Percentiles rank a stretch among this genome's conserved stretches.
Conservation (phyloP, 2,329 filamentous ascomycete species). For the Sporothrix euskadiensis region DNA sequence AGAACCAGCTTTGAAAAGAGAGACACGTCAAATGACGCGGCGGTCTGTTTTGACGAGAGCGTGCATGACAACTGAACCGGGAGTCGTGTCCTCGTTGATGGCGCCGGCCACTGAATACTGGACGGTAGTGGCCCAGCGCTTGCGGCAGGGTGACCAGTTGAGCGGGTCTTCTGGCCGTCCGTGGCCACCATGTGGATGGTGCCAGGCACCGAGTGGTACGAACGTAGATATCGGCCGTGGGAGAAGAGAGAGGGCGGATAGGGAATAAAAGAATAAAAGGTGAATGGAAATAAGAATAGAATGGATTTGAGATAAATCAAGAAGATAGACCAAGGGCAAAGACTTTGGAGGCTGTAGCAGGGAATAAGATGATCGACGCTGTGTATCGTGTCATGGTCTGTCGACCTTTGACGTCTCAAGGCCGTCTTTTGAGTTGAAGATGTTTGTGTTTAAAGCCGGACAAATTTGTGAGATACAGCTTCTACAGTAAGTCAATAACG, state of each 20-base stretch:
- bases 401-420: background rate
- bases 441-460: background rate
- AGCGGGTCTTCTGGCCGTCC: slow-evolving; percentile 50
- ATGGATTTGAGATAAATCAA: too few species aligned
- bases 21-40: too few species aligned
- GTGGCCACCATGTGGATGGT: slow-evolving; percentile 48
- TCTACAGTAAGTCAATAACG: too few species aligned
- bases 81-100: slow-evolving; percentile 46
- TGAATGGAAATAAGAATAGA: too few species aligned
- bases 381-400: background rate
- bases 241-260: background rate
- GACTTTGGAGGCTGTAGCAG: too few species aligned
- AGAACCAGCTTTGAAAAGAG: too few species aligned
- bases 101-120: slow-evolving; percentile 53
- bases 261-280: too few species aligned
- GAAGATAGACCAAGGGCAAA: too few species aligned
- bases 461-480: background rate
- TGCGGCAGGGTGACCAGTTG: slow-evolving; percentile 54
- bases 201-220: slow-evolving; percentile 38
- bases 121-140: slow-evolving; percentile 49
- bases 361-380: background rate
- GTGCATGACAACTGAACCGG: too few species aligned
- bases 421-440: background rate
- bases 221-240: background rate
- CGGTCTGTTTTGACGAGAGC: too few species aligned